A percentile compares a stretch with the other conserved stretches of the same genome.
These are phyloP conservation scores for Begonia masoniana DNA, from an alignment of 306 rosid genomes.

Conservation along the genomic window DNA sequence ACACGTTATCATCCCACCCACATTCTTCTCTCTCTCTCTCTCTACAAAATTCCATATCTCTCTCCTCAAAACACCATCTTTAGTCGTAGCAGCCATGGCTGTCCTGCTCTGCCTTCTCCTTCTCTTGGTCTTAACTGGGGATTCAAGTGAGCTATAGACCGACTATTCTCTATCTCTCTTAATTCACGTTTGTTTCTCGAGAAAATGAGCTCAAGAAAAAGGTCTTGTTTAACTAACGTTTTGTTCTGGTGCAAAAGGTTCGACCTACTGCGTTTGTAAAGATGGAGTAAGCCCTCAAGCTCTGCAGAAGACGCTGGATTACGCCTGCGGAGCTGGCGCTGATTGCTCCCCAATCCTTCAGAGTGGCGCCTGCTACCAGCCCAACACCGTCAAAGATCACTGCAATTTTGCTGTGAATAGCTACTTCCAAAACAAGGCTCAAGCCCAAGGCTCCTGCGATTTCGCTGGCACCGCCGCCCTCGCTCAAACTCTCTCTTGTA, in stretches of 20 bases:
- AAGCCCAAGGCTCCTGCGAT: constrained; percentile 58
- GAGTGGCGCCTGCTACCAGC: constrained; percentile 63
- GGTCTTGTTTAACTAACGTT: background rate
- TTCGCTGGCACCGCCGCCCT: constrained; percentile 46
- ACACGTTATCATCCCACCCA: too few relatives aligned
- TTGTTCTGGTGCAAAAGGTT: constrained; percentile 26
- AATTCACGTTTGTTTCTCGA: background rate
- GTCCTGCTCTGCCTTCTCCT: constrained; percentile 24
- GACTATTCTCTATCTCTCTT: background rate
- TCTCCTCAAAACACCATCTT: too few relatives aligned
- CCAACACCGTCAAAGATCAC: constrained; percentile 84
- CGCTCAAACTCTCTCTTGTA: constrained; percentile 38
- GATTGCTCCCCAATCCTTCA: constrained; percentile 58
- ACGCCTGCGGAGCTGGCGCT: constrained; percentile 97
- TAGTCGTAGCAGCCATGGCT: constrained; percentile 22
- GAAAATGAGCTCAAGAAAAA: background rate
- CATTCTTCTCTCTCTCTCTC: too few relatives aligned
- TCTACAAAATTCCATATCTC: too few relatives aligned
- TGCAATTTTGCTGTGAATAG: constrained; percentile 86
- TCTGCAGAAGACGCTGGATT: constrained; percentile 74
- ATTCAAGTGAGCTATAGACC: constrained; percentile 41
- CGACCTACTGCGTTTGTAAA: constrained; percentile 65
- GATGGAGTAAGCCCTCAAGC: constrained; percentile 50
- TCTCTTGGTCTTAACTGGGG: constrained; percentile 29
- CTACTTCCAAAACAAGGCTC: constrained; percentile 70